Conservation (phyloP, 2,329 filamentous ascomycete genomes). For the Cordyceps cateniannulata region DNA sequence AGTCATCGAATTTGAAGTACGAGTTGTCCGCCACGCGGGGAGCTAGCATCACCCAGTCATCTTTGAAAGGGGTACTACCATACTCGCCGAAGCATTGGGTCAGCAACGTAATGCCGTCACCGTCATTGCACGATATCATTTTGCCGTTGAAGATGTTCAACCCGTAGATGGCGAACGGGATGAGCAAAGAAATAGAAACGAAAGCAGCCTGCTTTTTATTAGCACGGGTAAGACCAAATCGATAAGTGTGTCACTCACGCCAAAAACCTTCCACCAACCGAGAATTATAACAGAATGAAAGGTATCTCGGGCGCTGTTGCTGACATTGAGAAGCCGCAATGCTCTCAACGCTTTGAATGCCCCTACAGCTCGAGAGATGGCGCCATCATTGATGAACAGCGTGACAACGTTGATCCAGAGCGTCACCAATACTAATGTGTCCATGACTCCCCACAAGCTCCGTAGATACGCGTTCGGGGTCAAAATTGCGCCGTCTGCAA, state of each 20-base stretch:
- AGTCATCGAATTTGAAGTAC: conserved; percentile 90
- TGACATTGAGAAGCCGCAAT: conserved; percentile 85
- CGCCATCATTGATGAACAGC: conserved; percentile 72
- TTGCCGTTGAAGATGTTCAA: conserved; percentile 86
- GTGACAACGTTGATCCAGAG: conserved; percentile 93
- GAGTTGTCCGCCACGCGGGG: conserved; percentile 76
- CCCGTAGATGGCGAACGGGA: conserved; percentile 95
- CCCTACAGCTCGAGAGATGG: conserved; percentile 82
- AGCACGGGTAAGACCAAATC: conserved; percentile 14
- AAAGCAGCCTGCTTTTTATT: conserved; percentile 59
- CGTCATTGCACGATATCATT: conserved; percentile 68
- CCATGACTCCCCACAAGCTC: conserved; percentile 94
- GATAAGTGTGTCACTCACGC: conserved; percentile 42
- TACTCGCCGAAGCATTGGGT: conserved; percentile 81
- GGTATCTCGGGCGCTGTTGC: conserved; percentile 88
- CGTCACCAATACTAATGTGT: conserved; percentile 83
- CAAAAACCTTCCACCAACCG: conserved; percentile 89
- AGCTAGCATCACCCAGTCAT: conserved; percentile 71
- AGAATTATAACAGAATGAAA: conserved; percentile 95
- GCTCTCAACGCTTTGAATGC: conserved; percentile 96
- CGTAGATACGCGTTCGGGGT: conserved; percentile 96
- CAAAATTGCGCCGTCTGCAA: conserved; percentile 93
- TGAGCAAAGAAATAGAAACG: conserved; percentile 86
- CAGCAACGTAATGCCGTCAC: conserved; percentile 50
- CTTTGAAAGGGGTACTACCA: conserved; percentile 63